phyloP scores from a whole-genome alignment of 1,284 basidiomycete genomes.

The Trichosporon sp. region DNA sequence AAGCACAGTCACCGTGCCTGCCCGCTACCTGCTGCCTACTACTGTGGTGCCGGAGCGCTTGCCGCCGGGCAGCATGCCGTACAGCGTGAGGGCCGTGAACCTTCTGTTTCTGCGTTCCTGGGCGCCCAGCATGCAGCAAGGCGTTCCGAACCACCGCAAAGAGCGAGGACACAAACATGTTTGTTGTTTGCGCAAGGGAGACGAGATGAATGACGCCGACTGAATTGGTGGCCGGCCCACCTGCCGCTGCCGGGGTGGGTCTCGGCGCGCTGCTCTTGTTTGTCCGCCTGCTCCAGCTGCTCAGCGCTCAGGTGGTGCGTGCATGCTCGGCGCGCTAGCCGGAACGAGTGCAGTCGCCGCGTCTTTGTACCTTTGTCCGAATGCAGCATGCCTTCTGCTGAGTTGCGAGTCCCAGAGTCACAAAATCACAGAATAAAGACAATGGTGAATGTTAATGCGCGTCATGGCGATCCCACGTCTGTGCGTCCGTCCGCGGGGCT shows the following conservation, averaged over 20 bases:
- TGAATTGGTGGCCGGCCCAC: not conserved
- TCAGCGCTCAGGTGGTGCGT: too few relatives aligned
- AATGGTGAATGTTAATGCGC: not conserved
- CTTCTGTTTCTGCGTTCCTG: not conserved
- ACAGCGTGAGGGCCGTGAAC: not conserved
- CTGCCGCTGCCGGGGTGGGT: not conserved
- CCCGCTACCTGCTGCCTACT: not conserved
- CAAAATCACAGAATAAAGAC: too few relatives aligned
- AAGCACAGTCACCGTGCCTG: not conserved
- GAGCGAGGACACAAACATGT: not conserved
- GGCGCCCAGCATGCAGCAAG: too few relatives aligned
- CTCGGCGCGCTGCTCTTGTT: not conserved
- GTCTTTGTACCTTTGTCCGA: not conserved
- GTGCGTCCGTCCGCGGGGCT: not conserved
- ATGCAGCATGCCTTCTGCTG: not conserved
- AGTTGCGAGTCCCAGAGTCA: too few relatives aligned
- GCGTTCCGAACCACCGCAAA: too few relatives aligned
- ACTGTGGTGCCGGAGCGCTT: not conserved
- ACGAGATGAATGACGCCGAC: not conserved
- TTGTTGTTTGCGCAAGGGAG: not conserved
- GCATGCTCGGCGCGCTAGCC: too few relatives aligned
- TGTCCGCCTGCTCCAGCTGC: not conserved
- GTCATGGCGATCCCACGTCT: not conserved
- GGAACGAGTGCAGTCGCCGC: not conserved
- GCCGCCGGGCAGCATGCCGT: not conserved